Base-by-base conservation (phyloP, 2,329 filamentous ascomycete genomes). In the Aspergillus pseudonomiae region DNA sequence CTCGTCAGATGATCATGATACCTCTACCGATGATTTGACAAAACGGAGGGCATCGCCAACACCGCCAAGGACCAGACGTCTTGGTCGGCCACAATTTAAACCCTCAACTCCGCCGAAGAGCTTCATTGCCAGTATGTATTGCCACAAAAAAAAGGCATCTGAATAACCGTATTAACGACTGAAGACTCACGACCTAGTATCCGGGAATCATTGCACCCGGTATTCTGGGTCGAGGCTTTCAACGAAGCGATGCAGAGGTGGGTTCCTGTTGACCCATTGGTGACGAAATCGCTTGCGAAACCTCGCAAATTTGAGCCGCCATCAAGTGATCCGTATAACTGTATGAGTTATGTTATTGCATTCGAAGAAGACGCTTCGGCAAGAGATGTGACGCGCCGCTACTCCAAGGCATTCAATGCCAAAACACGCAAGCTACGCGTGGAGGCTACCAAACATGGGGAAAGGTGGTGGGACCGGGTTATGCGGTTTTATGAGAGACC, bases 211-310 rank as follows among this genome's bases (percentile, higher is more conserved):
- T 78, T 86, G 0, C 92, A 90, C 71, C 95, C 95, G 0, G 85
- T 98, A 3, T 98, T 93, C 74, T 99, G 95, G 95, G 90, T 97
- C 0, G 95, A 99, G 79, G 89, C 92, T 4, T 91, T 97, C 67
- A 94, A 97, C 67, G 83, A 88, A 59, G 91, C 91, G 0, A 88
- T 93, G 67, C 92, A 97, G 74, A 96, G 93, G 81, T 99, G 95
- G 95, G 87, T 97, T 61, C 86, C 93, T 0, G 87, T 95, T 43
- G 95, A 99, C 74, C 88, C 94, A 0, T 78, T 97, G 0, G 93
- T 95, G 2, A 96, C 94, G 0, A 84, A 87, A 61, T 91, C 89
- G 67, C 88, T 96, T 60, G 92, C 89, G 74, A 93, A 91, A 64
- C 87, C 92, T 0, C 85, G 84, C 34, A 88, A 86, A 54, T 82